Percentiles rank a stretch among this genome's conserved stretches.
These are phyloP conservation scores for Hypoxylon fragiforme DNA, from an alignment of 495 filamentous ascomycete genomes.

Conservation along the genomic window DNA sequence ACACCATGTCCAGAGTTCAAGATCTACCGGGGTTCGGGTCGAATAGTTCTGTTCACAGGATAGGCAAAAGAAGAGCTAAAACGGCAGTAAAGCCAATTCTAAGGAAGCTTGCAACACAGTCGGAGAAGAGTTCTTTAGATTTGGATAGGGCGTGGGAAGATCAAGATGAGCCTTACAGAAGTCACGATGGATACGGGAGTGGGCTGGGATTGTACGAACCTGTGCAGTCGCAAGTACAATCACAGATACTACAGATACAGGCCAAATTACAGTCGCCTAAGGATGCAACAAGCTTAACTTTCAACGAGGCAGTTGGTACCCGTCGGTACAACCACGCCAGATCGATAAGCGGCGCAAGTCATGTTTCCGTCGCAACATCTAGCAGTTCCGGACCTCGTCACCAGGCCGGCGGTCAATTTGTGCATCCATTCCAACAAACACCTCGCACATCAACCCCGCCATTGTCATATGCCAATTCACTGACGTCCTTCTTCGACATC, in stretches of 20 bases:
- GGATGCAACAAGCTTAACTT: constrained; percentile 21
- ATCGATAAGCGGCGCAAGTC: constrained; percentile 55
- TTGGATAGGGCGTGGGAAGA: constrained; percentile 56
- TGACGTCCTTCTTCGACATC: constrained; percentile 52
- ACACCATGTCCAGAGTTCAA: constrained; percentile 44
- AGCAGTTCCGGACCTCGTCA: constrained; percentile 42
- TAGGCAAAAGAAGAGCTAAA: constrained; percentile 47
- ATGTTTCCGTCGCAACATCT: constrained; percentile 45
- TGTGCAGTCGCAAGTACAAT: constrained; percentile 8
- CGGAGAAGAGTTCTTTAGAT: constrained; percentile 58
- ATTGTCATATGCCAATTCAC: constrained; percentile 55
- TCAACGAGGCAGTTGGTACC: constrained; percentile 23
- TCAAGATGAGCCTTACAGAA: constrained; percentile 44
- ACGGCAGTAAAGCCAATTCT: constrained; percentile 58
- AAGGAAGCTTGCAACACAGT: constrained; percentile 53
- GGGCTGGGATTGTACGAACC: not conserved
- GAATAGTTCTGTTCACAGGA: constrained; percentile 39
- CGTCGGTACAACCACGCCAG: constrained; percentile 51
- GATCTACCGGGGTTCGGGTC: constrained; percentile 34
- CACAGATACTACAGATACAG: constrained; percentile 7
- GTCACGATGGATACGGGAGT: constrained; percentile 26
- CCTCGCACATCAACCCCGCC: constrained; percentile 61
- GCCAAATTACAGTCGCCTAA: constrained; percentile 17
- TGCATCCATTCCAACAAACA: constrained; percentile 61
- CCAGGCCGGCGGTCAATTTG: constrained; percentile 49